Evolutionary conservation across 352 stramenopile genomes (phyloP), one percentile per base, ranked within the genome.

Genomic region (Globisporangium heterothallicum): DNA sequence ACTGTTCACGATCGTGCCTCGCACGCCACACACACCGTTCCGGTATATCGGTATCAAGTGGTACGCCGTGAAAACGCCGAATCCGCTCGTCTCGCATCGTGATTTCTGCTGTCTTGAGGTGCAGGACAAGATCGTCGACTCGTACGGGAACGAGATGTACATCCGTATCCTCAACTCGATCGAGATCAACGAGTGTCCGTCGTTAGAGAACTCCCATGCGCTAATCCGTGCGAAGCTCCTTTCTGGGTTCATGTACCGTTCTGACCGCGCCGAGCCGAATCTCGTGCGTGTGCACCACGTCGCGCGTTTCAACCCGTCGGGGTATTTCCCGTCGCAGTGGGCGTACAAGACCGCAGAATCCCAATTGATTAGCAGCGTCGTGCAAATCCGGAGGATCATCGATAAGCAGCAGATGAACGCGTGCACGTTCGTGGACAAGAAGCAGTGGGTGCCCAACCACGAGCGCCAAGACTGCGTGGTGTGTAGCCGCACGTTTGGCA

Each of bases 31-130:
- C 43, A 68, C 77, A 36, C 84, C 84, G 2, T 92, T 78, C 56
- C 71, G 81, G 19, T 94, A 94, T 62, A 88, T 94, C 47, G 84
- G 84, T 41, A 78, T 94, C 65, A 92, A 92, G 63, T 94, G 84
- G 84, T 92, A 88, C 56, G 81, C 78, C 10, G 69, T 92, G 59
- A 88, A 88, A 54, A 90, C 82, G 40, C 74, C 81, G 14, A 91
- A 77, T 44, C 80, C 78, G 48, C 78, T 91, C 40, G 80, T 92
- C 18, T 86, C 81, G 14, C 78, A 89, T 43, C 79, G 84, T 35
- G 84, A 94, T 66, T 94, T 89, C 52, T 94, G 81, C 71, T 86
- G 70, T 35, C 74, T 94, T 21, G 84, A 94, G 45, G 78, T 92
- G 26, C 77, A 88, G 60, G 84, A 94, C 68, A 86, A 87, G 63